Evolutionary conservation across 306 rosid genomes (phyloP).

Genomic region (Corylus americana): DNA sequence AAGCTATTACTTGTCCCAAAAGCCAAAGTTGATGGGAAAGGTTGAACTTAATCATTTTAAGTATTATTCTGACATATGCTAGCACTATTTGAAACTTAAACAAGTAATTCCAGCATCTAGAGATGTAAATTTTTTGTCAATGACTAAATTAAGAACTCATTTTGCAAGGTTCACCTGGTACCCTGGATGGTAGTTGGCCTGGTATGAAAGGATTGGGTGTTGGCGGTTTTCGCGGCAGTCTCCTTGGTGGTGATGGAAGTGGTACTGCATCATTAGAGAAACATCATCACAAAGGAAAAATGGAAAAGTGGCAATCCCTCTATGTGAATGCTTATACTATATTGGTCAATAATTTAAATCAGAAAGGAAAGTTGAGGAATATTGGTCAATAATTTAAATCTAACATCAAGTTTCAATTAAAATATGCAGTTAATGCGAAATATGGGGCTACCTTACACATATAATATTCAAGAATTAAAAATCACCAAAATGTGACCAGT

Average conservation of each 20-base stretch:
- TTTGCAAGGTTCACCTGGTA: conserved; percentile 22
- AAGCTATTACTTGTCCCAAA: not conserved
- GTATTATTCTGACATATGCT: not conserved
- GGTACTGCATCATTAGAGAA: conserved; percentile 17
- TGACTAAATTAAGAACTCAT: not conserved
- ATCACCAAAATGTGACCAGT: not conserved
- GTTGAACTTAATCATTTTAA: not conserved
- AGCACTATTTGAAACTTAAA: not conserved
- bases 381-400: not conserved
- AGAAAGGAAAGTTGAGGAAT: too few species aligned
- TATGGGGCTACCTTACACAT: not conserved
- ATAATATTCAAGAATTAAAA: not conserved
- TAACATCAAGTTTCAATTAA: not conserved
- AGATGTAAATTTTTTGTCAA: conserved; percentile 3
- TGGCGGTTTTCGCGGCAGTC: not conserved
- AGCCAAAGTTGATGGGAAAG: not conserved
- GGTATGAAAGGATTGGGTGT: not conserved
- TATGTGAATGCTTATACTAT: not conserved
- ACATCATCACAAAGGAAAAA: not conserved
- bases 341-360: too few species aligned
- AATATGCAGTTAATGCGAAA: not conserved
- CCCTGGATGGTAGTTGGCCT: not conserved
- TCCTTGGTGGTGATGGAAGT: not conserved
- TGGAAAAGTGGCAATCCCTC: not conserved
- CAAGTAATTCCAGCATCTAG: not conserved